phyloP scores from a whole-genome alignment of 805 yeast genomes.

The Saccharomycopsis sp. region DNA sequence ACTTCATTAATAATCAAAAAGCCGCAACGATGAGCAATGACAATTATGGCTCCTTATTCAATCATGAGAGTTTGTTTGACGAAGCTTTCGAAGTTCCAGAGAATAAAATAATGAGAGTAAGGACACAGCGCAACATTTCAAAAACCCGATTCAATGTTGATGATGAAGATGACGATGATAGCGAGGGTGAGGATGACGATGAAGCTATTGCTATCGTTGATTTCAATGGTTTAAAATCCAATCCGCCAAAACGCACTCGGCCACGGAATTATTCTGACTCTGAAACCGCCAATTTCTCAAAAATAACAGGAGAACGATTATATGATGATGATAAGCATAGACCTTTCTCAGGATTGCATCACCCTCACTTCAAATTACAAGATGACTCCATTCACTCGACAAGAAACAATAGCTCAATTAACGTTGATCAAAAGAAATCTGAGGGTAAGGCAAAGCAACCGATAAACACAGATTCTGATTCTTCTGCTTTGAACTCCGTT shows the following conservation, averaged over 20 bases:
- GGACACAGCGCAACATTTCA: conserved; percentile 11
- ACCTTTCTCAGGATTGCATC: conserved; percentile 27
- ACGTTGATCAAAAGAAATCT: background rate
- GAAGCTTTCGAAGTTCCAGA: conserved; percentile 13
- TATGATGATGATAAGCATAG: conserved; percentile 46
- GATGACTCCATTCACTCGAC: conserved; percentile 19
- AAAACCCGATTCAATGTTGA: no score
- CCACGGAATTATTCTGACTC: conserved; percentile 52
- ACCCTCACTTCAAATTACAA: conserved; percentile 16
- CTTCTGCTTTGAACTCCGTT: conserved; percentile 5
- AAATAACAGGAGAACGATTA: conserved; percentile 43
- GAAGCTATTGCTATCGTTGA: no score
- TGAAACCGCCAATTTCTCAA: conserved; percentile 52
- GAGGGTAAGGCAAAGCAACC: background rate
- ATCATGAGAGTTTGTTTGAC: conserved; percentile 3
- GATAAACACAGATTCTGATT: conserved; percentile 12
- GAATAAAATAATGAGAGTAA: conserved; percentile 7
- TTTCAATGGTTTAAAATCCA: no score
- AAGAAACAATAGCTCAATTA: conserved; percentile 8
- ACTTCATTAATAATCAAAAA: conserved; percentile 14
- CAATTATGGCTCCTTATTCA: conserved; percentile 13
- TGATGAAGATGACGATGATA: no score
- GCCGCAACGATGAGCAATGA: background rate
- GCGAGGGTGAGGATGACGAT: no score
- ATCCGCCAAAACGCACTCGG: no score